Percentiles rank a stretch among this genome's conserved stretches.
Conservation (phyloP, 768 basidiomycete species). For the Suillus subluteus region DNA sequence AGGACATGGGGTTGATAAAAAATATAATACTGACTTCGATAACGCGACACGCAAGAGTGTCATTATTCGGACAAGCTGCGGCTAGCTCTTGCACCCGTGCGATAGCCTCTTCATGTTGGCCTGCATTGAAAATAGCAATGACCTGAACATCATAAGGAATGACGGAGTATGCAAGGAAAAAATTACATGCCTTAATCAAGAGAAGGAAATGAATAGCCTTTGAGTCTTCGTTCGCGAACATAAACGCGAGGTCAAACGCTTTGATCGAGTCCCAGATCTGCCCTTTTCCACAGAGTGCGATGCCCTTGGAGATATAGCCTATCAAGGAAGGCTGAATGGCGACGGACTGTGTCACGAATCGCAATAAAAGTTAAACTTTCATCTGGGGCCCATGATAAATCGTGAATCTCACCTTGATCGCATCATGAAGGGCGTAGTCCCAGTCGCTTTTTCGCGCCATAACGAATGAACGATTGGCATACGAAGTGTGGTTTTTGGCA, state of each 20-base stretch:
- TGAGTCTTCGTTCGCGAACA: background rate
- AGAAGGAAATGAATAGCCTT: background rate
- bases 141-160: background rate
- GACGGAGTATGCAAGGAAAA: background rate
- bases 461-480: background rate
- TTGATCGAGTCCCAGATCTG: background rate
- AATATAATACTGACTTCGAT: background rate
- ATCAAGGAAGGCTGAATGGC: background rate
- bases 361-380: background rate
- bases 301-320: background rate
- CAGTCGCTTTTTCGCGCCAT: background rate
- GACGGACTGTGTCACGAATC: background rate
- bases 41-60: background rate
- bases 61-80: background rate
- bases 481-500: background rate
- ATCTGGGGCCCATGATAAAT: background rate
- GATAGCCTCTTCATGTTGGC: background rate
- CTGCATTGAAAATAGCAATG: background rate
- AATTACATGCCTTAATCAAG: background rate
- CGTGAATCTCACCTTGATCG: background rate
- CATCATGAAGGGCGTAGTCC: background rate
- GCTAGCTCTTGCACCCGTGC: background rate
- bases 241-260: background rate
- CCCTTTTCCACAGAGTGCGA: background rate
- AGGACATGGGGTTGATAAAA: background rate